Percentiles rank a stretch among this genome's conserved stretches.
phyloP scores from a whole-genome alignment of 306 rosid species.

The Sechiopsis laciniata region DNA sequence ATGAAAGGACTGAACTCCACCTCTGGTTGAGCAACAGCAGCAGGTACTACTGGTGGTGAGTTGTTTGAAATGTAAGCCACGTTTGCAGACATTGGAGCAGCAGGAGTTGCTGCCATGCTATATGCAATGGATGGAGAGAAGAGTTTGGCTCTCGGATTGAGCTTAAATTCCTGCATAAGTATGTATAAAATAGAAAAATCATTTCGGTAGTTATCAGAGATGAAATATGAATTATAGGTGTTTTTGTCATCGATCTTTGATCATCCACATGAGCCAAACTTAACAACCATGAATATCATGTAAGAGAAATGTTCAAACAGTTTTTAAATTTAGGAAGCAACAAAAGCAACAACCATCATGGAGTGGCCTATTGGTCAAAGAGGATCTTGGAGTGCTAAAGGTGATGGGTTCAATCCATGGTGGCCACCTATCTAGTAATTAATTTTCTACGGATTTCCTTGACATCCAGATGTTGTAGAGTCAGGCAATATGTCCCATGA shows the following conservation, averaged over 20 bases:
- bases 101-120: conserved; percentile 33
- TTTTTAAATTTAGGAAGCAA: not conserved
- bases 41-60: conserved; percentile 40
- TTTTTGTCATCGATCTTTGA: not conserved
- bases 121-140: conserved; percentile 63
- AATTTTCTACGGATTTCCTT: no score
- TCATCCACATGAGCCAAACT: not conserved
- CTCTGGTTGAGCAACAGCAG: conserved; percentile 55
- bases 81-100: conserved; percentile 50
- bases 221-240: not conserved
- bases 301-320: not conserved
- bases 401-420: no score
- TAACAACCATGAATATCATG: not conserved
- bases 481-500: no score
- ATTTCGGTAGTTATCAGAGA: conserved; percentile 16
- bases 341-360: not conserved
- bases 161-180: conserved; percentile 67
- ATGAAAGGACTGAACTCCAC: conserved; percentile 38
- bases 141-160: conserved; percentile 79
- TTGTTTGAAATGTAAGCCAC: conserved; percentile 56
- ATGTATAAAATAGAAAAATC: conserved; percentile 23
- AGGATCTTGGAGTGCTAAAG: no score
- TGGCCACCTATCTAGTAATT: no score
- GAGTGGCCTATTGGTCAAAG: no score
- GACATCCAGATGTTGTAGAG: no score